Evolutionary conservation across 208 protist genomes (phyloP).

Genomic region (Zelonia costaricensis): DNA sequence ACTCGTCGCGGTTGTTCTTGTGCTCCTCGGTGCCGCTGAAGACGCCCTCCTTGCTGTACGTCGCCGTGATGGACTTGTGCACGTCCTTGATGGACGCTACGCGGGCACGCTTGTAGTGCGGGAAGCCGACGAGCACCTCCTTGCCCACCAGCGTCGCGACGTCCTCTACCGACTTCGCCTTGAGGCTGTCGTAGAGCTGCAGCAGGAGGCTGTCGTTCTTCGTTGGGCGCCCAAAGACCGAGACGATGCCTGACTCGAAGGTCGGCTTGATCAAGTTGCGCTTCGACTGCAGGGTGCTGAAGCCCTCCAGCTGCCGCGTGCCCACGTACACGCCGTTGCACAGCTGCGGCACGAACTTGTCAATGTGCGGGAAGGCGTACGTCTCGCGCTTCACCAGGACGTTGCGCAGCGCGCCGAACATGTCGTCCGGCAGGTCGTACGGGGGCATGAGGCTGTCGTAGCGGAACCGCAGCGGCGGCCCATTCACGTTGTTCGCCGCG

Average conservation of each 20-base stretch:
- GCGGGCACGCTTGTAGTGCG: slow-evolving; percentile 86
- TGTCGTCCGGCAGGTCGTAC: slow-evolving; percentile 47
- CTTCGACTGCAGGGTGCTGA: slow-evolving; percentile 77
- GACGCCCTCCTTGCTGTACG: slow-evolving; percentile 57
- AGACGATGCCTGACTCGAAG: slow-evolving; percentile 63
- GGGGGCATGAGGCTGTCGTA: slow-evolving; percentile 63
- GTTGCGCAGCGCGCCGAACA: slow-evolving; percentile 63
- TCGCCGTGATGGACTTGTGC: slow-evolving; percentile 39
- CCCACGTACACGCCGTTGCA: slow-evolving; percentile 60
- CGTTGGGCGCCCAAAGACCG: slow-evolving; percentile 76
- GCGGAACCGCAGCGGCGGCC: slow-evolving; percentile 57
- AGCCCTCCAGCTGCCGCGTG: slow-evolving; percentile 72
- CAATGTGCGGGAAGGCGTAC: slow-evolving; percentile 57
- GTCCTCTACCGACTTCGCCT: slow-evolving; percentile 32
- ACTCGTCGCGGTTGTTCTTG: slow-evolving; percentile 73
- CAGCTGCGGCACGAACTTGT: slow-evolving; percentile 59
- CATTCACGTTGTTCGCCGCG: slow-evolving; percentile 61
- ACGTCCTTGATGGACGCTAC: slow-evolving; percentile 70
- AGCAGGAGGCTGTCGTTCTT: slow-evolving; percentile 81
- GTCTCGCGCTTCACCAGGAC: slow-evolving; percentile 48
- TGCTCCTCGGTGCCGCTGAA: slow-evolving; percentile 57
- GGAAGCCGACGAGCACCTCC: slow-evolving; percentile 87
- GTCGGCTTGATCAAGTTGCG: slow-evolving; percentile 38
- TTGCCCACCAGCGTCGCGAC: slow-evolving; percentile 61
- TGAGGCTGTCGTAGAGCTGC: slow-evolving; percentile 36